These are phyloP conservation scores for Taphrina deformans DNA, from an alignment of 1,139 yeast genomes.

Conservation along the genomic window DNA sequence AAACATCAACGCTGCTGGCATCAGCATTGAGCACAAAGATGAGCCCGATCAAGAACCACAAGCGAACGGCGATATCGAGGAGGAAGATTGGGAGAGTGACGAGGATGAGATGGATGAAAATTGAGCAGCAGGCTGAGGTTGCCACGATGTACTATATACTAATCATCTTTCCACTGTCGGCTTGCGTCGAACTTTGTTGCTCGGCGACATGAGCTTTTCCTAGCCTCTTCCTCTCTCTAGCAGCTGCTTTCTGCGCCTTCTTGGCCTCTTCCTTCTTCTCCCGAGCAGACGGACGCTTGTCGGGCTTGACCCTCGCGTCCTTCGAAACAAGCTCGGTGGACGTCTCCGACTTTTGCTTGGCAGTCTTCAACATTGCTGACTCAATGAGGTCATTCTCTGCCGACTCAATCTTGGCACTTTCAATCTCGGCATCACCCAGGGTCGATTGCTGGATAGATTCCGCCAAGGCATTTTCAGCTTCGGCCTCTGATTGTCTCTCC, in stretches of 20 bases:
- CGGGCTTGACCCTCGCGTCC: background rate
- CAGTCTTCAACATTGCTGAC: background rate
- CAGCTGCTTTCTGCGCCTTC: conserved; percentile 26
- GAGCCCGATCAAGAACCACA: conserved; percentile 5
- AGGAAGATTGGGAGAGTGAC: conserved; percentile 30
- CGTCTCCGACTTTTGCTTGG: background rate
- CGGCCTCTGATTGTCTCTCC: conserved; percentile 35
- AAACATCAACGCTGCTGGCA: conserved; percentile 24
- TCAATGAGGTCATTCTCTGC: background rate
- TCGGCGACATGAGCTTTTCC: background rate
- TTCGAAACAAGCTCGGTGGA: background rate
- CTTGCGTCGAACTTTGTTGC: background rate
- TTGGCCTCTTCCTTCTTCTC: conserved; percentile 26
- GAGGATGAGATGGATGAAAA: conserved; percentile 31
- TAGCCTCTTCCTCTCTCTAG: conserved; percentile 7
- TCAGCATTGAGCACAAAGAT: conserved; percentile 12
- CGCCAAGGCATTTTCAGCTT: conserved; percentile 4
- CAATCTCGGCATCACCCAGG: background rate
- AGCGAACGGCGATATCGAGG: conserved; percentile 9
- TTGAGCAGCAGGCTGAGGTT: background rate
- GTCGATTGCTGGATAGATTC: background rate
- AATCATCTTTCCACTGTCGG: background rate
- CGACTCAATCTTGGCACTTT: background rate
- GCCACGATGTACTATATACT: conserved; percentile 2
- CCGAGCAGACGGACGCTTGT: conserved; percentile 8